Conservation (phyloP, 192 early-diverging fungal genomes). For the Linnemannia elongata region DNA sequence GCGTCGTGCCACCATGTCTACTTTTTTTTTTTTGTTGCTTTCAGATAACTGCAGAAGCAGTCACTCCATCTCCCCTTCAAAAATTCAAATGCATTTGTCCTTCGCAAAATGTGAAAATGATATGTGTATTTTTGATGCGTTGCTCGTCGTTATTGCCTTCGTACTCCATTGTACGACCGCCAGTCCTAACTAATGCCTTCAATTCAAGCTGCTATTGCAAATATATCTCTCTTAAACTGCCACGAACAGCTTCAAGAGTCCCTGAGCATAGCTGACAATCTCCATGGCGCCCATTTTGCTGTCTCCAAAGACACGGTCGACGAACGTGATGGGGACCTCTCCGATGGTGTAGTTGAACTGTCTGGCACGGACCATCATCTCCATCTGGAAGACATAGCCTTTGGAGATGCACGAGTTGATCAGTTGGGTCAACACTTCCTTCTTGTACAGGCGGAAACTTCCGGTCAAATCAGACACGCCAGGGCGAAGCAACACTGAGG, state of each 20-base stretch:
- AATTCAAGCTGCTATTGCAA: too few relatives aligned
- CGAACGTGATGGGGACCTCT: conserved; percentile 98
- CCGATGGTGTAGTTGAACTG: conserved; percentile 90
- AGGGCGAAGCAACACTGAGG: conserved; percentile 87
- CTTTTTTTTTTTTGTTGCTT: conserved; percentile 10
- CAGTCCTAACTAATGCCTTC: too few relatives aligned
- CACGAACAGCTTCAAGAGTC: conserved; percentile 86
- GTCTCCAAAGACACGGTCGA: conserved; percentile 98
- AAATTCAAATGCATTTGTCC: too few relatives aligned
- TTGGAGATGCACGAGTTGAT: conserved; percentile 93
- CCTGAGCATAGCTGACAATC: conserved; percentile 94
- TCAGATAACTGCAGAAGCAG: background rate
- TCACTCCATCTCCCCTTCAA: background rate
- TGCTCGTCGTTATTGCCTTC: background rate
- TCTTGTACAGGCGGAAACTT: conserved; percentile 96
- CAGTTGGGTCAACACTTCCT: conserved; percentile 85
- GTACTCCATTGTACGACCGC: background rate
- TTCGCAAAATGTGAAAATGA: background rate
- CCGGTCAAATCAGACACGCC: conserved; percentile 96
- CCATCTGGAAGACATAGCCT: conserved; percentile 99
- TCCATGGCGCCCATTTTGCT: conserved; percentile 95
- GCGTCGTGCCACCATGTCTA: background rate
- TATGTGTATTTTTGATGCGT: background rate
- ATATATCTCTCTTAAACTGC: conserved; percentile 63
- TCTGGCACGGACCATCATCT: conserved; percentile 98